Percentiles rank a stretch among this genome's conserved stretches.
Conservation (phyloP, 208 protist species). For the Porcisia hertigi region DNA sequence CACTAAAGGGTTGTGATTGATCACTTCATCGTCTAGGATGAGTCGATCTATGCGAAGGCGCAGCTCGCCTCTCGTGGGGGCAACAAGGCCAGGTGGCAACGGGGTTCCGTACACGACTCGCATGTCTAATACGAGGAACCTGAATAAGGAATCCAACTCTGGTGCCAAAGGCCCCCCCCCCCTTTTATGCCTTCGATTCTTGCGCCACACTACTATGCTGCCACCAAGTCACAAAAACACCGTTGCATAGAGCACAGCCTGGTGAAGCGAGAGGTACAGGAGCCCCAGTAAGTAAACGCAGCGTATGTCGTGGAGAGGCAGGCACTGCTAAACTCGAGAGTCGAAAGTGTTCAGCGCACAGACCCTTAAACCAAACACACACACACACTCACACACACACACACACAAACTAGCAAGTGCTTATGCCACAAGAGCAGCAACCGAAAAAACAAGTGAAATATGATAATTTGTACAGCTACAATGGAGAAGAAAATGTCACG, state of each 20-base stretch:
- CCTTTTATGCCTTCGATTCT: neutral
- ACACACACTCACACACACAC: neutral
- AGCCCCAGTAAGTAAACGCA: neutral
- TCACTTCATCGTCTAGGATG: conserved; percentile 65
- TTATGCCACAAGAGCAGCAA: neutral
- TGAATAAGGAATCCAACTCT: neutral
- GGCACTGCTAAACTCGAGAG: no score
- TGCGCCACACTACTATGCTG: neutral
- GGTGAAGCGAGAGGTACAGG: neutral
- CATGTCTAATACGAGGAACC: conserved; percentile 18
- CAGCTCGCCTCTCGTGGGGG: conserved; percentile 75
- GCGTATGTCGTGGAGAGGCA: neutral
- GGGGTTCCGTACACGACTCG: conserved; percentile 68
- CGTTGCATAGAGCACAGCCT: neutral
- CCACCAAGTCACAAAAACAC: neutral
- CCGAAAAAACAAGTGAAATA: neutral
- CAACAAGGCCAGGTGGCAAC: conserved; percentile 68
- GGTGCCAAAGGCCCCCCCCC: neutral
- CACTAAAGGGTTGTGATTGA: conserved; percentile 61
- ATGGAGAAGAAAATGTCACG: neutral
- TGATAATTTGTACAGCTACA: conserved; percentile 2
- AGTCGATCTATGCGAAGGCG: conserved; percentile 83
- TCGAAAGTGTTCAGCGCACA: no score
- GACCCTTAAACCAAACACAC: no score
- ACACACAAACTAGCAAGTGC: neutral